A percentile compares a stretch with the other conserved stretches of the same genome.
Evolutionary conservation across 345 rosid species (phyloP).

Genomic region (Camelina sativa): DNA sequence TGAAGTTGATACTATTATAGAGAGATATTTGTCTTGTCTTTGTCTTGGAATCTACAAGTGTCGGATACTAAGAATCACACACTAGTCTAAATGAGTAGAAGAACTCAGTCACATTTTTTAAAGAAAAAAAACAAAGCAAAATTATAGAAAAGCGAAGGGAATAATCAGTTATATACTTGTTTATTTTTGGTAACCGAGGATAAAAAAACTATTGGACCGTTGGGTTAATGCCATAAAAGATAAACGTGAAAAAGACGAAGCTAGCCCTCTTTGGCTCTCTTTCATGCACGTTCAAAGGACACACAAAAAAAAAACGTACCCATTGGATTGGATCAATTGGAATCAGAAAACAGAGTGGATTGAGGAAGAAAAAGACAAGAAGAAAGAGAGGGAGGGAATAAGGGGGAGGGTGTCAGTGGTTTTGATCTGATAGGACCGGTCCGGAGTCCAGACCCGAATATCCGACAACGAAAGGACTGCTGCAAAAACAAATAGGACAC

Average conservation of each 20-base stretch:
- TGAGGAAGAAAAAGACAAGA: slow-evolving; percentile 33
- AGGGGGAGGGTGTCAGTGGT: slow-evolving; percentile 32
- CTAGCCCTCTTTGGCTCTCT: not conserved
- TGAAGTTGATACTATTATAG: not conserved
- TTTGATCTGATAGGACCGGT: slow-evolving; percentile 44
- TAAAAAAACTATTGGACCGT: slow-evolving; percentile 18
- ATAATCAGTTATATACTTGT: slow-evolving; percentile 29
- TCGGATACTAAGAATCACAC: slow-evolving; percentile 21
- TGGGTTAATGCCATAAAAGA: slow-evolving; percentile 9
- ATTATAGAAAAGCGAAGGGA: not conserved
- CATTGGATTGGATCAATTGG: not conserved
- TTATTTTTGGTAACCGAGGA: slow-evolving; percentile 15
- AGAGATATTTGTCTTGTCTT: not conserved
- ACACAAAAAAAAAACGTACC: not conserved
- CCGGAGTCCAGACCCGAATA: slow-evolving; percentile 39
- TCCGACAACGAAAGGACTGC: slow-evolving; percentile 47
- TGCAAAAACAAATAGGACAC: slow-evolving; percentile 36
- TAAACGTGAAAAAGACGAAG: not conserved
- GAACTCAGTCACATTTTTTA: not conserved
- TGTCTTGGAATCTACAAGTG: slow-evolving; percentile 17
- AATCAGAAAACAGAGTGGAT: slow-evolving; percentile 35
- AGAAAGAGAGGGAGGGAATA: slow-evolving; percentile 27
- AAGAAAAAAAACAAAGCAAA: slow-evolving; percentile 5
- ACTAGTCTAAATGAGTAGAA: slow-evolving; percentile 7
- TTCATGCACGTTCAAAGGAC: slow-evolving; percentile 3